Evolutionary conservation across 805 yeast genomes (phyloP).

Genomic region (Saccharomyces mikatae): DNA sequence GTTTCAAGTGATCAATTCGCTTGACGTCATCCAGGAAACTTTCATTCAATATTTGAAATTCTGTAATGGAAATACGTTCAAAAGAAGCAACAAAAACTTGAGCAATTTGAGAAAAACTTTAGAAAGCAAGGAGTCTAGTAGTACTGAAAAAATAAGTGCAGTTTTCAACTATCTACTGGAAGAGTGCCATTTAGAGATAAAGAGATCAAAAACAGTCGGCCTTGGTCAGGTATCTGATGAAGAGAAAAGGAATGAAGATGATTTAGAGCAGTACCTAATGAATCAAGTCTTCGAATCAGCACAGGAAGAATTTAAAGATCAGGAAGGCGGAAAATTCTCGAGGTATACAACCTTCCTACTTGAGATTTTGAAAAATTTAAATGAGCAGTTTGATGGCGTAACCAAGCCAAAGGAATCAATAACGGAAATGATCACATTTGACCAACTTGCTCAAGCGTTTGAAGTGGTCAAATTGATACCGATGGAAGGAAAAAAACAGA

Average conservation of each 20-base stretch:
- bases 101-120: slow-evolving; percentile 8
- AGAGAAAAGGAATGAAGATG: slow-evolving; percentile 5
- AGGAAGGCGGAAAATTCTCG: slow-evolving; percentile 1
- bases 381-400: neutral
- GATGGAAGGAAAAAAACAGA: slow-evolving; percentile 25
- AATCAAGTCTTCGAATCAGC: slow-evolving; percentile 4
- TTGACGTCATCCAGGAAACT: slow-evolving; percentile 8
- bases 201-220: slow-evolving; percentile 11
- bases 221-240: slow-evolving; percentile 8
- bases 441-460: slow-evolving; percentile 32
- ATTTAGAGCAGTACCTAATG: slow-evolving; percentile 8
- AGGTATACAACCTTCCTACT: slow-evolving; percentile 16
- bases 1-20: neutral
- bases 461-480: slow-evolving; percentile 35
- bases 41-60: slow-evolving; percentile 20
- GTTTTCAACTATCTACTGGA: slow-evolving; percentile 17
- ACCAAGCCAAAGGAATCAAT: slow-evolving; percentile 5
- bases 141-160: slow-evolving; percentile 6
- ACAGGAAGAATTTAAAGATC: neutral
- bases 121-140: slow-evolving; percentile 1
- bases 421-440: slow-evolving; percentile 20
- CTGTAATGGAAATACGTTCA: slow-evolving; percentile 16
- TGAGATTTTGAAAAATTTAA: slow-evolving; percentile 14
- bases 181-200: slow-evolving; percentile 21
- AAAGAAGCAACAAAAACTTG: slow-evolving; percentile 17